Percentiles rank a stretch among this genome's conserved stretches.
These are phyloP conservation scores for Trichomonascus vanleenenianus DNA, from an alignment of 805 yeast genomes.

Conservation along the genomic window DNA sequence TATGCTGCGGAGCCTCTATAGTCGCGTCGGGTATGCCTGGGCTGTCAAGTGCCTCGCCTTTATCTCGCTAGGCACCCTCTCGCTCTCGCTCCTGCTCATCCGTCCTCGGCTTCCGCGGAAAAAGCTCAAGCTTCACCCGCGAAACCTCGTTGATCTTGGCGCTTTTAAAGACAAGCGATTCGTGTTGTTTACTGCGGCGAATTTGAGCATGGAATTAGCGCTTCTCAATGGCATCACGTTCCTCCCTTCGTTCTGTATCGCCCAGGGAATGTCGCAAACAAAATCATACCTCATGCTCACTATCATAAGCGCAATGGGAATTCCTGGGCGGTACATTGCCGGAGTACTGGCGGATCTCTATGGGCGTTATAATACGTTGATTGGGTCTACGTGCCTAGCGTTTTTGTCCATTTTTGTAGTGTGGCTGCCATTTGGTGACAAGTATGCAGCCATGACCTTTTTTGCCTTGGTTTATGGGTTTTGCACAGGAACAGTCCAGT, in stretches of 20 bases:
- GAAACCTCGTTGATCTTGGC: conserved; percentile 30
- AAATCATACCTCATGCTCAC: conserved; percentile 42
- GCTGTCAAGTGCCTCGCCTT: conserved; percentile 49
- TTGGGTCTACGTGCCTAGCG: conserved; percentile 30
- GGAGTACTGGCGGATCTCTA: conserved; percentile 38
- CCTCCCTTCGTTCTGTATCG: conserved; percentile 46
- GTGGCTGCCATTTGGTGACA: conserved; percentile 39
- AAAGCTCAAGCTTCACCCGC: conserved; percentile 21
- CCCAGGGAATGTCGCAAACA: conserved; percentile 37
- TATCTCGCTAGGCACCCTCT: conserved; percentile 35
- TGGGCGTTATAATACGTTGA: conserved; percentile 49
- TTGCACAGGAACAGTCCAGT: conserved; percentile 46
- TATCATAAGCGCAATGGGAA: conserved; percentile 34
- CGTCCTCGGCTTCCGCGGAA: conserved; percentile 34
- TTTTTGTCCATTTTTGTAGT: conserved; percentile 28
- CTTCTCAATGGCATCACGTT: conserved; percentile 42
- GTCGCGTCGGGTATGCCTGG: conserved; percentile 50
- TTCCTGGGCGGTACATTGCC: conserved; percentile 39
- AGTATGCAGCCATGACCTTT: conserved; percentile 32
- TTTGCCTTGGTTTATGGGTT: conserved; percentile 48
- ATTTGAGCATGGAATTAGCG: conserved; percentile 40
- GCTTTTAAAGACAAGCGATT: conserved; percentile 39
- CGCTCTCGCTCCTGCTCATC: conserved; percentile 31
- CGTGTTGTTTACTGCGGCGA: conserved; percentile 36
- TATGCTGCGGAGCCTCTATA: conserved; percentile 40